Evolutionary conservation across 208 protist genomes (phyloP), one percentile per base, ranked within the genome.

Genomic region (Crithidia sp.): DNA sequence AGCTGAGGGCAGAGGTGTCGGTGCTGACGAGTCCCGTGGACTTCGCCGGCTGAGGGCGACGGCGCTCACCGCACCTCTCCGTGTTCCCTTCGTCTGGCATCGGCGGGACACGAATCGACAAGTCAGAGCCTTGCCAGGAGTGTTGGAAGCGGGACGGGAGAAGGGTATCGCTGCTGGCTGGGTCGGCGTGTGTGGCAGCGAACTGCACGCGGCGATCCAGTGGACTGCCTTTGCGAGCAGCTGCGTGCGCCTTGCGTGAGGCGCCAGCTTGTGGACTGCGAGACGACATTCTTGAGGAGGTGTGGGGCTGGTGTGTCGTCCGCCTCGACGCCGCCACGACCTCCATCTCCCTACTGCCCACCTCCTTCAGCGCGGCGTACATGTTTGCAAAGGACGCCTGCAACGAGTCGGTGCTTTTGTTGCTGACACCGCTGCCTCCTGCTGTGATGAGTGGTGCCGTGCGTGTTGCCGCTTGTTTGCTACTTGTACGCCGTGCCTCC

Each of bases 1-100:
- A 62, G 44, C 61, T 74, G 40, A 74, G n/a, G 7, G 55, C 74
- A 6, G 74, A 79, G 54, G 67, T 74, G 44, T 79, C 74, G 7
- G 68, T 74, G 56, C 74, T 79, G 41, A 47, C 63, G 14, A 59
- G 36, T 45, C 52, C 16, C 52, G 7, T 14, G 28, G 28, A 16
- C 40, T 39, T 69, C 54, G 4, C 37, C 36, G 0, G 16, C 37
- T 10, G 62, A 57, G 28, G 28, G 28, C 28, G 28, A 1, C 28
- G 28, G 28, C 45, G 45, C 45, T 49, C 40, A 40, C n/a, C 2
- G 5, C n/a, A 50, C 7, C n/a, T 12, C 44, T 64, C 28, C 60
- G 44, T n/a, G 16, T 4, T 36, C 16, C 50, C 28, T 61, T 61
- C 61, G 5, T 58, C 44, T 9, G 44, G 57, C 44, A 69, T 68